Conservation (phyloP, 176 grass and related monocot species). For the Triticum dicoccoides region DNA sequence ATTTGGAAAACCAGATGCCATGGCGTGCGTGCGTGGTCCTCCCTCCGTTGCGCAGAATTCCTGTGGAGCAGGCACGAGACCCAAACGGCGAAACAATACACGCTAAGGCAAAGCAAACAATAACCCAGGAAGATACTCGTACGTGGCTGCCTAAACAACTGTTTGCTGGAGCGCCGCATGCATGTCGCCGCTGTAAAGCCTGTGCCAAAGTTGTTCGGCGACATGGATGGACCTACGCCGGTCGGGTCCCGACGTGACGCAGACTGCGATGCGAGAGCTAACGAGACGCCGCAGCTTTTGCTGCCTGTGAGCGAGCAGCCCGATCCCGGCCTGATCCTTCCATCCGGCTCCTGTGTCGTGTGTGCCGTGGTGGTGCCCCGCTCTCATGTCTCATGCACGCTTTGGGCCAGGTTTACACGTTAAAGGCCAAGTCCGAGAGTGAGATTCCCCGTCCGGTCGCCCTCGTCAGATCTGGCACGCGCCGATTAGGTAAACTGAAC, state of each 20-base stretch:
- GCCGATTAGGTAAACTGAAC: neutral
- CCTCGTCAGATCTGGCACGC: neutral
- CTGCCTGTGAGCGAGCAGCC: neutral
- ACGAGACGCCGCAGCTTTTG: slow-evolving; percentile 16
- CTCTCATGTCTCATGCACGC: neutral
- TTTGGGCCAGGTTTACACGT: too few relatives aligned
- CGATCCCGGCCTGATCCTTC: neutral
- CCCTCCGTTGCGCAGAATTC: too few relatives aligned
- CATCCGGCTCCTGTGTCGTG: neutral
- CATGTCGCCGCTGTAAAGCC: too few relatives aligned
- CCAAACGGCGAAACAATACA: too few relatives aligned
- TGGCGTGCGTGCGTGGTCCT: too few relatives aligned
- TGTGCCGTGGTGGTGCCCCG: neutral
- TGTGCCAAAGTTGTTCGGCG: neutral
- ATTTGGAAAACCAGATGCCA: too few relatives aligned
- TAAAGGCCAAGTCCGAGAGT: neutral
- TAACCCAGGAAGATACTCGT: too few relatives aligned
- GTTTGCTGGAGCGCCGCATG: too few relatives aligned
- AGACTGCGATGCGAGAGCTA: neutral
- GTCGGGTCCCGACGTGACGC: neutral
- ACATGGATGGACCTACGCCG: neutral
- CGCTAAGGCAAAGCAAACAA: too few relatives aligned
- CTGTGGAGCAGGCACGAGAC: too few relatives aligned
- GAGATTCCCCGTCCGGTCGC: slow-evolving; percentile 6
- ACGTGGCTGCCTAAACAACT: too few relatives aligned